Base-by-base conservation (phyloP, 148 eudicot genomes). In the Agrostemma githago region DNA sequence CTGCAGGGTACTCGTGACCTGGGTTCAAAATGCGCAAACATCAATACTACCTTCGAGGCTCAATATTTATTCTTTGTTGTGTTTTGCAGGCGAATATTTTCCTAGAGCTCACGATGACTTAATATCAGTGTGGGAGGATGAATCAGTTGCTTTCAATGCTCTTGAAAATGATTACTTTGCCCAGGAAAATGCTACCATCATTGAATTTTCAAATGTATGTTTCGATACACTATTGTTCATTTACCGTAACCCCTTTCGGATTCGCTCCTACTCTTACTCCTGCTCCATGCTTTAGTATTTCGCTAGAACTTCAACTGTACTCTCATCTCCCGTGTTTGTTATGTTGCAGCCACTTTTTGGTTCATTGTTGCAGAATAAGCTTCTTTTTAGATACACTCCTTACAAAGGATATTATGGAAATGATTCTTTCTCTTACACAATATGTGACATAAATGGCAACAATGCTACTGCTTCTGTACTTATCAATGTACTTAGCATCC, bases 311-410 rank as follows among this genome's bases (percentile, higher is more conserved):
- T 21, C 66, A 74, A 70, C 40, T 19, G 42, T 39, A 14, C 65
- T 70, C 17, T 74, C 48, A n/a, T 21, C 17, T 62, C 15, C 38
- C 26, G 66, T 62, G 57, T 37, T 61, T 61, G 39, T 74, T 66
- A 74, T 17, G 41, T 83, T 74, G 84, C 95, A 95, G 99, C 97
- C 99, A 42, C 70, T 71, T 72, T 86, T 87, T 72, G 99, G 99
- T 74, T 86, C 97, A 54, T 54, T 95, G 77, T 78, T 95, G 72
- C 91, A 83, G 70, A 82, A 83, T 53, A 94, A 82, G 43, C 74
- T 57, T 79, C 81, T 82, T 57, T 88, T 92, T 17, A 84, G 92
- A 82, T 95, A 92, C 74, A 92, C 99, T 17, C 99, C 99, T 17
- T 84, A 75, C 79, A 92, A 90, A 85, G 94, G 92, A 67, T 89